These are phyloP conservation scores for Metarhizium guizhouense DNA, from an alignment of 2,329 filamentous ascomycete species.

Conservation along the genomic window DNA sequence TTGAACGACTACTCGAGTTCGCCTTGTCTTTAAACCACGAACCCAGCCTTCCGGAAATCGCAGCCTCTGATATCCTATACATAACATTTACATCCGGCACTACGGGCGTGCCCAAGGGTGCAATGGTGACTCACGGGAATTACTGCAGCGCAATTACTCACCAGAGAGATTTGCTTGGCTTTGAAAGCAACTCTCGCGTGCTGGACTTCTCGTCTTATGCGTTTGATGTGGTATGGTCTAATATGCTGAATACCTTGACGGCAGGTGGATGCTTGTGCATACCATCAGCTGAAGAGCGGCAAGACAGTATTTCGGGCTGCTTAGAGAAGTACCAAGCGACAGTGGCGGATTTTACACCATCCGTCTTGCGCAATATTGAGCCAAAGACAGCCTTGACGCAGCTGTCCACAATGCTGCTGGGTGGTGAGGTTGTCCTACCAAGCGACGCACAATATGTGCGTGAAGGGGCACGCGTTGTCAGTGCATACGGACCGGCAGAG, in stretches of 20 bases:
- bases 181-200: background rate
- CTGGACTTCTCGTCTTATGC: slow-evolving; percentile 1
- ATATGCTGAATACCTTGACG: background rate
- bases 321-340: background rate
- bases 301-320: background rate
- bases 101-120: slow-evolving; percentile 1
- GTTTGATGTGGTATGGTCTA: background rate
- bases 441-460: no score
- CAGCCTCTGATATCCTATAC: background rate
- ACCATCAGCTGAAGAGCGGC: background rate
- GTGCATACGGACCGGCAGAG: no score
- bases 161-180: background rate
- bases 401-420: no score
- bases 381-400: no score
- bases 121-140: slow-evolving; percentile 1
- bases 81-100: background rate
- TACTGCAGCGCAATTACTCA: background rate
- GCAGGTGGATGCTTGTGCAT: no score
- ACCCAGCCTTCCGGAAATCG: background rate
- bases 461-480: no score
- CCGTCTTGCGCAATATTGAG: no score
- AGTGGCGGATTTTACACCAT: no score
- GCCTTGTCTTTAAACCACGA: background rate
- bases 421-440: no score
- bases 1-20: no score